These are phyloP conservation scores for Lipomyces chichibuensis DNA, from an alignment of 805 yeast species.

Conservation along the genomic window DNA sequence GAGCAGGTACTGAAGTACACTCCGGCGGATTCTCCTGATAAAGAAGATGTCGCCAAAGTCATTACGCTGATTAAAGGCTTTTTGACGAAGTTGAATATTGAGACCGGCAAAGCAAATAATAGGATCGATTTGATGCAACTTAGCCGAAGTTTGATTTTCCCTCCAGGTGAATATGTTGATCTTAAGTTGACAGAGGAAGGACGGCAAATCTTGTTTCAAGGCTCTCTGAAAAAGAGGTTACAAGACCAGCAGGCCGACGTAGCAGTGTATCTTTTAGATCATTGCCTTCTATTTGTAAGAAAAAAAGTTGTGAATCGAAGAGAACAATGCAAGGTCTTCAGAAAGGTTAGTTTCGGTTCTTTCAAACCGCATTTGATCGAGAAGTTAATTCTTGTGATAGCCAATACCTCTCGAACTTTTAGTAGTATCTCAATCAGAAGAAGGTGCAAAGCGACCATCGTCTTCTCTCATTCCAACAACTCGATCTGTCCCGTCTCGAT, in stretches of 20 bases:
- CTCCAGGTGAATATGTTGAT: slow-evolving; percentile 82
- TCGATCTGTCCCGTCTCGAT: slow-evolving; percentile 38
- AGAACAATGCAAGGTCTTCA: slow-evolving; percentile 88
- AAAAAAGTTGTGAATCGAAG: slow-evolving; percentile 85
- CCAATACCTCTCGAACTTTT: slow-evolving; percentile 46
- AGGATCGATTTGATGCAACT: slow-evolving; percentile 85
- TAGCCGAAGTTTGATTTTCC: slow-evolving; percentile 79
- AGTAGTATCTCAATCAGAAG: slow-evolving; percentile 67
- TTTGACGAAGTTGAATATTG: slow-evolving; percentile 76
- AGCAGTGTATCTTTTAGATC: slow-evolving; percentile 85
- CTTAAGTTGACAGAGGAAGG: slow-evolving; percentile 81
- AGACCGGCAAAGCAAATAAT: slow-evolving; percentile 92
- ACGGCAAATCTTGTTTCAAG: slow-evolving; percentile 77
- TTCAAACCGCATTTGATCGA: neutral
- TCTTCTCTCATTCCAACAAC: slow-evolving; percentile 39
- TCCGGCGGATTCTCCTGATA: slow-evolving; percentile 72
- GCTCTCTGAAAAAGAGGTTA: slow-evolving; percentile 71
- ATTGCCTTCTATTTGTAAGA: slow-evolving; percentile 81
- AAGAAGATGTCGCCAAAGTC: slow-evolving; percentile 68
- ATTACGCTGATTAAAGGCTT: slow-evolving; percentile 74
- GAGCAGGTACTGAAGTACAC: slow-evolving; percentile 84
- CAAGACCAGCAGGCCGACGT: slow-evolving; percentile 69
- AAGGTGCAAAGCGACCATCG: slow-evolving; percentile 52
- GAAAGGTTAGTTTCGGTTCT: slow-evolving; percentile 48
- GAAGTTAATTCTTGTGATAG: slow-evolving; percentile 16